Percentiles rank a stretch among this genome's conserved stretches.
Evolutionary conservation across 108 stramenopile species (phyloP).

Genomic region (Aurantiochytrium sp.): DNA sequence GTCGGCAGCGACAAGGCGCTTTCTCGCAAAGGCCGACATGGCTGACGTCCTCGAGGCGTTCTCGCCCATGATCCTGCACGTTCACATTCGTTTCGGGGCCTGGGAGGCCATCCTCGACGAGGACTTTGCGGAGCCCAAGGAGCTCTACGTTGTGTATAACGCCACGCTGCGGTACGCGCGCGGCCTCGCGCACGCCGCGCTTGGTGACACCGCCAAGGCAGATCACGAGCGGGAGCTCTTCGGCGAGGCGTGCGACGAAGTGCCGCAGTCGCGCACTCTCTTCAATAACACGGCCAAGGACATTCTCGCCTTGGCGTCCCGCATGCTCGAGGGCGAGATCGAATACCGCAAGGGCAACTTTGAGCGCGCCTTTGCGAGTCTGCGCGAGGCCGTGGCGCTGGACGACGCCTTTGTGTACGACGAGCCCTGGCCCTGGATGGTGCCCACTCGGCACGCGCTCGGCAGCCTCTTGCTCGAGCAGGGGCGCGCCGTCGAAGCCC

Average conservation of each 20-base stretch:
- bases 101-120: neutral
- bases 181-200: neutral
- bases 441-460: neutral
- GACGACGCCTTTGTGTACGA: neutral
- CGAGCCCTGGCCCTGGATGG: constrained; percentile 9
- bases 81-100: neutral
- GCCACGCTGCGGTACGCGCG: neutral
- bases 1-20: neutral
- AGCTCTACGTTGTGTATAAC: neutral
- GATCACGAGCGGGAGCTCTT: neutral
- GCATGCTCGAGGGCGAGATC: neutral
- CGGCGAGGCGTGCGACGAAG: too few species aligned
- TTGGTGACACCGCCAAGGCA: neutral
- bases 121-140: neutral
- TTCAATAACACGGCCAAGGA: constrained; percentile 4
- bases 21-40: neutral
- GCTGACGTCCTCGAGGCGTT: neutral
- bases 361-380: neutral
- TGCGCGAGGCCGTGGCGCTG: neutral
- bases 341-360: neutral
- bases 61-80: neutral
- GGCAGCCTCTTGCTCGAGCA: neutral
- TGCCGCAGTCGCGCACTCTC: neutral
- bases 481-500: neutral
- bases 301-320: neutral